Evolutionary conservation across 805 yeast genomes (phyloP).

Genomic region (Saccharomycopsis schoenii): DNA sequence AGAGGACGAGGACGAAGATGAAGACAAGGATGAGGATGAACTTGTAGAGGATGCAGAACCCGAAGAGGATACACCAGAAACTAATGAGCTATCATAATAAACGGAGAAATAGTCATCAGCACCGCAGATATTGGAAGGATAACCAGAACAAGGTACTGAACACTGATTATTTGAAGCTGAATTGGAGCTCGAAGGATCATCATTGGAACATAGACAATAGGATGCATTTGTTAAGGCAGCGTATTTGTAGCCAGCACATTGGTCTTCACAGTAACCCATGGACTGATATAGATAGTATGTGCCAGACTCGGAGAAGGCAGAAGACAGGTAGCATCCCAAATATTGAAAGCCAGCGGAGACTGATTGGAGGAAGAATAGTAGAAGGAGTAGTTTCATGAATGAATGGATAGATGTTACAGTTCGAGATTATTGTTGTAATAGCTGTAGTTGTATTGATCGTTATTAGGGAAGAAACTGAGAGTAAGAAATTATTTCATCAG

Average conservation of each 20-base stretch:
- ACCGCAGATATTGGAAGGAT: constrained; percentile 53
- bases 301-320: constrained; percentile 24
- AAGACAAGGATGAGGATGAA: neutral
- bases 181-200: constrained; percentile 45
- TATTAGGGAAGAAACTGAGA: no score
- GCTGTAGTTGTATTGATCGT: no score
- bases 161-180: constrained; percentile 43
- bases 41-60: neutral
- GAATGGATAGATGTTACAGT: neutral
- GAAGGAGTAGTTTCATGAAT: neutral
- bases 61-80: neutral
- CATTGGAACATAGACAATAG: constrained; percentile 36
- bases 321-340: constrained; percentile 29
- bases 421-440: no score
- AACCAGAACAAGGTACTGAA: constrained; percentile 47
- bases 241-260: constrained; percentile 30
- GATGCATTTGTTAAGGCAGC: constrained; percentile 31
- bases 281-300: constrained; percentile 32
- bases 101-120: constrained; percentile 41
- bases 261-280: constrained; percentile 24
- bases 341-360: constrained; percentile 19
- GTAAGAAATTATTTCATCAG: no score
- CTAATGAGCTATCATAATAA: constrained; percentile 25
- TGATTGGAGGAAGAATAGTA: neutral
- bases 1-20: neutral